Evolutionary conservation across 768 basidiomycete genomes (phyloP), one percentile per base, ranked within the genome.

Genomic region (Artomyces pyxidatus): DNA sequence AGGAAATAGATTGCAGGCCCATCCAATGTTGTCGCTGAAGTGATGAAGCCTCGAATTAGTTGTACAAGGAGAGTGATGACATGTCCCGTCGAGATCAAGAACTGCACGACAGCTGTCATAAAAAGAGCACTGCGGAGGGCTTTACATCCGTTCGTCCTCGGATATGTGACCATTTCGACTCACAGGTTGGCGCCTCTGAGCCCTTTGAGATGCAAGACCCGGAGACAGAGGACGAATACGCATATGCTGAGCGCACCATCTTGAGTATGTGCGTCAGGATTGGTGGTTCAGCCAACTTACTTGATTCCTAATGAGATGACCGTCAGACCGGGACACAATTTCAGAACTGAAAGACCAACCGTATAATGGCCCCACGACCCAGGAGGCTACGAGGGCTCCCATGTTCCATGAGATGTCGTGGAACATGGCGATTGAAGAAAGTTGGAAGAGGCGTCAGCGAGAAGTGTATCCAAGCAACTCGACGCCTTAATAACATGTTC

Each of bases 41-140:
- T 23, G 32, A 48, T 23, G 26, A 45, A 50, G 12, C 9, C 52
- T 23, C 39, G 29, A 14, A 50, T 14, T 12, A 53, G 16, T 39
- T 51, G 37, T 26, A 53, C 42, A 25, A 51, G 27, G 23, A 51
- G 6, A 1, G 52, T 50, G 30, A 37, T 25, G 38, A 42, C 37
- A 10, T 53, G 52, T 14, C 49, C 52, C 11, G 52, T 53, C 1
- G 49, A n/a, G 9, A 53, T 23, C 14, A 26, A 22, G 16, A 53
- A 53, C 44, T 53, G 52, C 3, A 32, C 9, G 16, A n/a, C 10
- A 21, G 52, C 37, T 12, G 49, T 47, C 7, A 39, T 29, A 11
- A 53, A 12, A 42, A 53, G 37, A 25, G 37, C 14, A 26, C 52
- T 53, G 32, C 9, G 9, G 8, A 23, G 4, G 9, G 32, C n/a